Conservation (phyloP, 768 basidiomycete species). For the Chalciporus sphaerocephalus region DNA sequence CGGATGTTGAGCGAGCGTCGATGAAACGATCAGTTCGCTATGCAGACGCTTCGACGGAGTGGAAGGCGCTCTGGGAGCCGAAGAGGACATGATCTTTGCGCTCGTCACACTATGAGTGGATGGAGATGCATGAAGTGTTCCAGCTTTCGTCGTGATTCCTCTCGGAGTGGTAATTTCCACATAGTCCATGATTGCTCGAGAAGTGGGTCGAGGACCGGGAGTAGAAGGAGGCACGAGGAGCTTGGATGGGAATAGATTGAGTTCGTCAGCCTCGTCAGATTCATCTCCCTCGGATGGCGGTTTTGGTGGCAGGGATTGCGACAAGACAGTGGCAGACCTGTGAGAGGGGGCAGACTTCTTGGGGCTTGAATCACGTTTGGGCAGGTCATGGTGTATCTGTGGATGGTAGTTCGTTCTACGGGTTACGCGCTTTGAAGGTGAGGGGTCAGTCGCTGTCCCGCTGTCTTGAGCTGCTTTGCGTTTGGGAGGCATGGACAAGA, state of each 20-base stretch:
- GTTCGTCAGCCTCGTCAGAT: conserved; percentile 26
- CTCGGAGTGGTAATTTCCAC: conserved; percentile 31
- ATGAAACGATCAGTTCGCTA: background rate
- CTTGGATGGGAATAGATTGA: conserved; percentile 21
- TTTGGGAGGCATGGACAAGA: conserved; percentile 32
- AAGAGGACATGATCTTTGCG: background rate
- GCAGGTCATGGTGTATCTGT: background rate
- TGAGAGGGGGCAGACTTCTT: background rate
- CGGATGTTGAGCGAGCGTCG: conserved; percentile 8
- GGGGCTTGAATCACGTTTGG: background rate
- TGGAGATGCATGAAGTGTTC: conserved; percentile 12
- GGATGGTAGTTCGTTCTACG: conserved; percentile 10
- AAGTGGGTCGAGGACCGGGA: conserved; percentile 16
- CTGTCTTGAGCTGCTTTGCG: conserved; percentile 36
- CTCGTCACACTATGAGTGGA: background rate
- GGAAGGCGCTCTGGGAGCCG: conserved; percentile 6
- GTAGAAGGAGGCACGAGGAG: conserved; percentile 17
- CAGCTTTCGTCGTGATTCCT: conserved; percentile 3
- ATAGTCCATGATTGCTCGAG: conserved; percentile 29
- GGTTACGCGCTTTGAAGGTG: conserved; percentile 34
- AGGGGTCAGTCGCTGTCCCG: conserved; percentile 13
- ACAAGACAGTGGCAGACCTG: background rate
- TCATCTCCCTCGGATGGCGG: background rate
- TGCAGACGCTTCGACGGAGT: conserved; percentile 17
- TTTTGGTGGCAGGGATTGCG: background rate